phyloP scores from a whole-genome alignment of 129 eudicot genomes.

The Flaveria brownii region DNA sequence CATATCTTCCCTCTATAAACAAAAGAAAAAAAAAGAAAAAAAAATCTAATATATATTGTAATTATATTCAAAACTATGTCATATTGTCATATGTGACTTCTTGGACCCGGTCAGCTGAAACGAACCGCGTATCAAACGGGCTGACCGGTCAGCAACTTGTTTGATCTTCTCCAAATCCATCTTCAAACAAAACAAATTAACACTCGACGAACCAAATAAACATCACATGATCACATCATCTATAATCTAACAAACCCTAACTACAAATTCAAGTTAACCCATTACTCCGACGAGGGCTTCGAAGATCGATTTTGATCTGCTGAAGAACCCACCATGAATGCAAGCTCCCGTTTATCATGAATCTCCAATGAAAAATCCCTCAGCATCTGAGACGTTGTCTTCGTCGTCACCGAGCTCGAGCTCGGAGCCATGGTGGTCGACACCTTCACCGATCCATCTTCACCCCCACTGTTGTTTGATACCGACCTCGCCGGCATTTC shows the following conservation, averaged over 20 bases:
- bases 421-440: conserved; percentile 36
- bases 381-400: conserved; percentile 30
- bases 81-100: too few relatives aligned
- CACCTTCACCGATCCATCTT: not conserved
- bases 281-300: not conserved
- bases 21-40: too few relatives aligned
- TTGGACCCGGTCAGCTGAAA: too few relatives aligned
- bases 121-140: too few relatives aligned
- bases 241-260: not conserved
- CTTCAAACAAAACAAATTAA: too few relatives aligned
- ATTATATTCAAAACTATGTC: too few relatives aligned
- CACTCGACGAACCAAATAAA: not conserved
- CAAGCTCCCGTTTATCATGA: conserved; percentile 40
- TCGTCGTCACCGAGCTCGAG: conserved; percentile 36
- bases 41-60: too few relatives aligned
- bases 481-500: conserved; percentile 13
- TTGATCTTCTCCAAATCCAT: too few relatives aligned
- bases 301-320: conserved; percentile 17
- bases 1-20: too few relatives aligned
- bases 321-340: conserved; percentile 35
- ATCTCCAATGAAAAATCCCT: conserved; percentile 42
- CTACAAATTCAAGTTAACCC: not conserved
- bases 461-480: not conserved
- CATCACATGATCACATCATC: too few relatives aligned
- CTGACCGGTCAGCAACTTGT: too few relatives aligned